Conservation (phyloP, 345 rosid genomes). For the Physaria fendleri region DNA sequence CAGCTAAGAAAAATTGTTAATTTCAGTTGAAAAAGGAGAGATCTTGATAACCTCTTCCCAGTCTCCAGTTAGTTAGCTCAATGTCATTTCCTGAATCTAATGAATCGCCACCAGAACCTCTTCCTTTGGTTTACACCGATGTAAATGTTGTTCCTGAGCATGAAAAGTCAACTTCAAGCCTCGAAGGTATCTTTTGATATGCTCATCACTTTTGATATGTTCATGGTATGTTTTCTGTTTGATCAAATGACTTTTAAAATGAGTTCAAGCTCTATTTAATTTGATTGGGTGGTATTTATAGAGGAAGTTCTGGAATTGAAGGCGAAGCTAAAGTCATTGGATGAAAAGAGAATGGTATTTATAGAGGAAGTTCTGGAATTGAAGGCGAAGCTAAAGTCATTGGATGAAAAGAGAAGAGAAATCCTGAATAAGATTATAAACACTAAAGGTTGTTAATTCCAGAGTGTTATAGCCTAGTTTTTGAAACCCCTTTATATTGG, state of each 20-base stretch:
- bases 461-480: no score
- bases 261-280: neutral
- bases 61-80: slow-evolving; percentile 18
- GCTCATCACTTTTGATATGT: neutral
- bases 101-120: slow-evolving; percentile 35
- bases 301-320: slow-evolving; percentile 54
- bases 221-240: neutral
- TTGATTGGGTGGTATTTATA: slow-evolving; percentile 24
- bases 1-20: slow-evolving; percentile 29
- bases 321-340: slow-evolving; percentile 49
- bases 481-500: neutral
- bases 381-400: slow-evolving; percentile 50
- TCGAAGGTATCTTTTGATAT: slow-evolving; percentile 46
- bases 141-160: slow-evolving; percentile 80
- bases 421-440: slow-evolving; percentile 66
- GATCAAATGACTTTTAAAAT: neutral
- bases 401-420: slow-evolving; percentile 54
- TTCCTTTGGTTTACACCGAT: slow-evolving; percentile 44
- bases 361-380: slow-evolving; percentile 51
- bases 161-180: slow-evolving; percentile 43
- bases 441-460: slow-evolving; percentile 55
- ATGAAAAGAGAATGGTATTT: slow-evolving; percentile 44
- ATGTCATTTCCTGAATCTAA: slow-evolving; percentile 33
- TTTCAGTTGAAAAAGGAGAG: slow-evolving; percentile 39
- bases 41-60: slow-evolving; percentile 31